phyloP scores from a whole-genome alignment of 306 rosid genomes.

The Fragaria iinumae region DNA sequence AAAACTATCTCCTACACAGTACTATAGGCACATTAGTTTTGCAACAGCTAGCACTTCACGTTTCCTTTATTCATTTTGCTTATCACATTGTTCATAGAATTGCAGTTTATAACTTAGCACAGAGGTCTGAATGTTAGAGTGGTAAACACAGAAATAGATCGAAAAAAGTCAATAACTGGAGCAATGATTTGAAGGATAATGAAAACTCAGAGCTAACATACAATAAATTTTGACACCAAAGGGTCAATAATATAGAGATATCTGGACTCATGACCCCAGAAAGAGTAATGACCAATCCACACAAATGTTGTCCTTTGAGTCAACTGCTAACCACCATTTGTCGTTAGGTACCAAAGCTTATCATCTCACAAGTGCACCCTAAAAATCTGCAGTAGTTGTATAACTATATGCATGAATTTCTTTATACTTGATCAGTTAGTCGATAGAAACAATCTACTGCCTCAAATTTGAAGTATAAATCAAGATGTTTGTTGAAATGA shows the following conservation, averaged over 20 bases:
- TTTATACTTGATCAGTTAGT: neutral
- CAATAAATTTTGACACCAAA: constrained; percentile 15
- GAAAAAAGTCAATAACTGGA: constrained; percentile 1
- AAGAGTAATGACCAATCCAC: constrained; percentile 10
- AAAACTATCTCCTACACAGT: no score
- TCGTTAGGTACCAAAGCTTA: neutral
- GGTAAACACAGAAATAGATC: neutral
- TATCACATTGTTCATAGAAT: neutral
- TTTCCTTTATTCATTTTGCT: neutral
- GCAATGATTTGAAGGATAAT: neutral
- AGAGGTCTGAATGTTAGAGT: neutral
- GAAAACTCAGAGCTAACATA: neutral
- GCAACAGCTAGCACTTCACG: neutral
- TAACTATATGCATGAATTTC: neutral
- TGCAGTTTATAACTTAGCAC: neutral
- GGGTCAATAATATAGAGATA: constrained; percentile 9
- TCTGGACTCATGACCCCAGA: neutral
- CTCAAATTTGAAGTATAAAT: no score
- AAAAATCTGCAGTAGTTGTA: neutral
- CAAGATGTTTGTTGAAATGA: neutral
- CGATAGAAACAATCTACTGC: no score
- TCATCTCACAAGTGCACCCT: neutral
- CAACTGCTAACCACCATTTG: constrained; percentile 8
- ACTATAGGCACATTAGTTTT: neutral
- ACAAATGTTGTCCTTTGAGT: neutral